Evolutionary conservation across 441 rosid species (phyloP).

Genomic region (Omphalea diandra): DNA sequence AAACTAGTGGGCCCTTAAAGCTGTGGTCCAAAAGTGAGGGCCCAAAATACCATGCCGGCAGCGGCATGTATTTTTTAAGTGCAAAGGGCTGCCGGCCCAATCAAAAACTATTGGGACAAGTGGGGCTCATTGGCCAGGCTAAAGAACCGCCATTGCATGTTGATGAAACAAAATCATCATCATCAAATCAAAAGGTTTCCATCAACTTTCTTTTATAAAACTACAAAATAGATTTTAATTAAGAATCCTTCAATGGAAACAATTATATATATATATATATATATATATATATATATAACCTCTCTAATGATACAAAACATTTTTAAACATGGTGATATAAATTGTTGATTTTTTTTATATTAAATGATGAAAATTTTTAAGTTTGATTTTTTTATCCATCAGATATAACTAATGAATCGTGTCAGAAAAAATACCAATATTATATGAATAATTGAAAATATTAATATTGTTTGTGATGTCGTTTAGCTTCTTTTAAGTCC

Average conservation of each 20-base stretch:
- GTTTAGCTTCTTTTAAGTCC: not conserved
- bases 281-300: too few species aligned
- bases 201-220: not conserved
- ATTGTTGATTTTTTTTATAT: too few species aligned
- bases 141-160: not conserved
- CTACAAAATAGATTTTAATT: not conserved
- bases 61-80: constrained; percentile 30
- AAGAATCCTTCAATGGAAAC: too few species aligned
- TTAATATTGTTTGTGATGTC: too few species aligned
- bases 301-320: too few species aligned
- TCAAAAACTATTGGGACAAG: constrained; percentile 12
- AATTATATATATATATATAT: too few species aligned
- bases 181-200: not conserved
- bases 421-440: too few species aligned
- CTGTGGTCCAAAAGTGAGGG: constrained; percentile 24
- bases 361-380: too few species aligned
- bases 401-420: too few species aligned
- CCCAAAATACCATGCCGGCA: constrained; percentile 36
- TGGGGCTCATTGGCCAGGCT: constrained; percentile 38
- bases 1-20: constrained; percentile 11
- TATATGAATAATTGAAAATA: too few species aligned
- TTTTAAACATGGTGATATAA: too few species aligned
- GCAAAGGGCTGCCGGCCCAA: constrained; percentile 37
- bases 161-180: constrained; percentile 13
- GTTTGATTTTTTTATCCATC: too few species aligned